Evolutionary conservation across 2,329 filamentous ascomycete species (phyloP), one percentile per base, ranked within the genome.

Genomic region (Fusarium multiceps): DNA sequence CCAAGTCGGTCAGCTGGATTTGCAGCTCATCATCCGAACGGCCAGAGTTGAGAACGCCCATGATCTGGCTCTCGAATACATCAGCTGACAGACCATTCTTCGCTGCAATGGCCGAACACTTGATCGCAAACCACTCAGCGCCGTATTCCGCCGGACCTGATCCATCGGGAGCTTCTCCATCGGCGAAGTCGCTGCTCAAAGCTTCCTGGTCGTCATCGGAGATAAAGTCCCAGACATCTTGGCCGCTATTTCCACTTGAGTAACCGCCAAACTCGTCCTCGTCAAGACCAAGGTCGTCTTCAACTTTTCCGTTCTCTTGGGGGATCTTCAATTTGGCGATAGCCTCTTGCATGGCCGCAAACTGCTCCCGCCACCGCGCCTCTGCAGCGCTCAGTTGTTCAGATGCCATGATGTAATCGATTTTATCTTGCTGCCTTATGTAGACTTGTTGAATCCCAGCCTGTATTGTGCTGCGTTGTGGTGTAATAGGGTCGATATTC

Each of bases 191-290:
- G 72, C 89, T 91, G 74, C 88, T 91, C 77, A 87, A 82, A 10
- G 87, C 84, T 59, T 90, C 90, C 21, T 89, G 88, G 25, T 92
- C 90, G 50, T 87, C 86, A 53, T 94, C 91, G 63, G 90, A 93
- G 75, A 97, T 93, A 62, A 97, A 89, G 78, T 98, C 94, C 95
- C 95, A 98, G 12, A 98, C 90, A 80, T 98, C 94, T 62, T 95
- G 92, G 7, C 88, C 88, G 20, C 87, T 89, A 45, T 87, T 88
- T 7, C 88, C 88, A 4, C 86, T 87, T 2, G 83, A 85, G 68
- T 85, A 84, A 14, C 82, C 82, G 28, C 84, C 84, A 30, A 87
- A 83, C 34, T 93, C 90, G 11, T 93, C 89, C 66, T 92, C 90
- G 45, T 90, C 80, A 56, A 89, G 86, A 14, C 86, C 82, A 20